Evolutionary conservation across 179 eudicot species (phyloP).

Genomic region (Heliamphora pulchella): DNA sequence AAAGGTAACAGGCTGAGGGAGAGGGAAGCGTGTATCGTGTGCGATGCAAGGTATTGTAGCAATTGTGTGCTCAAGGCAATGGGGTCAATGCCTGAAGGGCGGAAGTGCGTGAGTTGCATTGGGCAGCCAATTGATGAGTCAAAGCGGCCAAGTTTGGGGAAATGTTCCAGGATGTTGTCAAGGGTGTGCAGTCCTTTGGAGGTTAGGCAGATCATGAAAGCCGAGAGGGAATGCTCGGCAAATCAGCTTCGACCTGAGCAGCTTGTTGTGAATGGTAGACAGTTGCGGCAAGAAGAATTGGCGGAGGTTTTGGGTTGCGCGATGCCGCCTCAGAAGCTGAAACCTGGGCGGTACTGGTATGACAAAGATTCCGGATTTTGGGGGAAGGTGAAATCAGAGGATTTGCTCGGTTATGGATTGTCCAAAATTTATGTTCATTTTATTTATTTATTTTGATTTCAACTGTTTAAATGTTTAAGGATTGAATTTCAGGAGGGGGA

Average conservation of each 20-base stretch:
- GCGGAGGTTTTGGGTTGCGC: slow-evolving; percentile 62
- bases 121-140: slow-evolving; percentile 67
- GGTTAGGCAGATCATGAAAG: slow-evolving; percentile 83
- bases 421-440: too few relatives aligned
- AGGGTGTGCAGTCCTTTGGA: slow-evolving; percentile 63
- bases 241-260: slow-evolving; percentile 82
- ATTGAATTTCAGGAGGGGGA: slow-evolving; percentile 30
- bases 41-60: slow-evolving; percentile 62
- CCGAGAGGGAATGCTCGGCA: slow-evolving; percentile 71
- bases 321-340: slow-evolving; percentile 57
- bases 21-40: slow-evolving; percentile 62
- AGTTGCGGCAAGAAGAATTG: slow-evolving; percentile 73
- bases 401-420: background rate
- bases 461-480: background rate
- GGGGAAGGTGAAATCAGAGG: slow-evolving; percentile 56
- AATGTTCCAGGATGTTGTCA: slow-evolving; percentile 54
- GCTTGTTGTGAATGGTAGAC: slow-evolving; percentile 51
- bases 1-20: slow-evolving; percentile 62
- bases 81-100: slow-evolving; percentile 92
- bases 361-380: slow-evolving; percentile 80
- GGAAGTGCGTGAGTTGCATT: slow-evolving; percentile 78
- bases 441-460: background rate
- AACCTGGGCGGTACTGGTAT: slow-evolving; percentile 80
- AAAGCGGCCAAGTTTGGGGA: slow-evolving; percentile 55
- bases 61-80: slow-evolving; percentile 77